Percentiles rank a stretch among this genome's conserved stretches.
These are phyloP conservation scores for Oryza punctata DNA, from an alignment of 176 grass and related monocot species.

Conservation along the genomic window DNA sequence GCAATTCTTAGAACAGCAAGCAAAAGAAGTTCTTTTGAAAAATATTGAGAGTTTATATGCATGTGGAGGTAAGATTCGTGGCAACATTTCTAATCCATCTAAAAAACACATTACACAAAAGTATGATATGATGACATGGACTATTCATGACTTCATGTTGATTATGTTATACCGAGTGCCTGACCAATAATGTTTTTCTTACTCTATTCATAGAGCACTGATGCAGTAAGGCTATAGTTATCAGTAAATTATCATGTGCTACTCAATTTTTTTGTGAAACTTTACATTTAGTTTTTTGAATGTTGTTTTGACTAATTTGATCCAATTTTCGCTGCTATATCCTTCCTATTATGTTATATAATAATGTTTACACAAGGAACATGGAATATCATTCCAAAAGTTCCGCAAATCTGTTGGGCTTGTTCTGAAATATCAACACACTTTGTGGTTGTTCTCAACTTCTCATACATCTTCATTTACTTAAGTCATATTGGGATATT, in stretches of 20 bases:
- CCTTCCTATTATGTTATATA: not conserved
- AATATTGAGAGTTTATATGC: constrained; percentile 90
- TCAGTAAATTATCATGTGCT: not conserved
- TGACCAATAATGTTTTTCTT: not conserved
- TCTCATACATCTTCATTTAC: not conserved
- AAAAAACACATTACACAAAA: not conserved
- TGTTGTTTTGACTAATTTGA: not conserved
- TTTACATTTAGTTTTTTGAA: not conserved
- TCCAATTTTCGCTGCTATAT: not conserved
- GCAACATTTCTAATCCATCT: constrained; percentile 8
- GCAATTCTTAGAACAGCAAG: constrained; percentile 73
- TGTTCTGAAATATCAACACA: not conserved
- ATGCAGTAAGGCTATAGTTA: not conserved
- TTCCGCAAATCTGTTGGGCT: not conserved
- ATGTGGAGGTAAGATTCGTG: constrained; percentile 63
- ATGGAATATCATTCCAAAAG: not conserved
- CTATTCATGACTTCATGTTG: not conserved
- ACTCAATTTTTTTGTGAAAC: not conserved
- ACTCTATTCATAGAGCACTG: not conserved
- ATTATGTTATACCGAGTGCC: not conserved
- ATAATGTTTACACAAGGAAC: not conserved
- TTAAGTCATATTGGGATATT: not conserved
- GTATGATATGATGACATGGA: constrained; percentile 16
- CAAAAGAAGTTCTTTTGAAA: constrained; percentile 73
- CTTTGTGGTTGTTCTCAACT: not conserved